phyloP scores from a whole-genome alignment of 805 yeast species.

The Torulaspora microellipsoides region DNA sequence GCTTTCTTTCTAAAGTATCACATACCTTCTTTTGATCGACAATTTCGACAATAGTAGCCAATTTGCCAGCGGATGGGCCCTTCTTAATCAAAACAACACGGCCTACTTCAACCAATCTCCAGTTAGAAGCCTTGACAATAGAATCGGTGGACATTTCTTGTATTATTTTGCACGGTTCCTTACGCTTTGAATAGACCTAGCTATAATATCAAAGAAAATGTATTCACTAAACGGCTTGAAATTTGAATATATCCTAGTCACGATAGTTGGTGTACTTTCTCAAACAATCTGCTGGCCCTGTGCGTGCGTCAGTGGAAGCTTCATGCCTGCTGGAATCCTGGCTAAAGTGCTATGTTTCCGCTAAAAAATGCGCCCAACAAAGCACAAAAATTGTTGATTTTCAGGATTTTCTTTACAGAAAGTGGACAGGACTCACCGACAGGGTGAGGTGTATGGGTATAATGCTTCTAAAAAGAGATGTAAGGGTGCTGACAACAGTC shows the following conservation, averaged over 20 bases:
- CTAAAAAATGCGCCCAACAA: too few species aligned
- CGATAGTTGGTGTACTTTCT: too few species aligned
- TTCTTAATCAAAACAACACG: constrained; percentile 93
- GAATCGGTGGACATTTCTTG: constrained; percentile 59
- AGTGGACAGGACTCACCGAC: too few species aligned
- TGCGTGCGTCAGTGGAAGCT: too few species aligned
- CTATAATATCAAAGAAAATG: not conserved
- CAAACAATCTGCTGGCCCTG: too few species aligned
- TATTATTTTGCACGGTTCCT: constrained; percentile 14
- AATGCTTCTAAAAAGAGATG: not conserved
- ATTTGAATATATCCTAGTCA: not conserved
- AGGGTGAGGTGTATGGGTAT: not conserved
- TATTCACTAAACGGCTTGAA: not conserved
- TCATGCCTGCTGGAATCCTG: too few species aligned
- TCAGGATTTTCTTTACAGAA: too few species aligned
- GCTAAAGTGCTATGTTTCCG: too few species aligned
- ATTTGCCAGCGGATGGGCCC: constrained; percentile 67
- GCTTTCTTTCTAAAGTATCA: constrained; percentile 19
- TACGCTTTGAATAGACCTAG: not conserved
- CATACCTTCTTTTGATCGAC: constrained; percentile 98
- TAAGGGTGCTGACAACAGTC: constrained; percentile 1
- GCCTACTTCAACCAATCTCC: constrained; percentile 99
- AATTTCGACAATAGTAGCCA: constrained; percentile 97
- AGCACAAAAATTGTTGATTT: too few species aligned
- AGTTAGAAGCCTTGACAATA: constrained; percentile 92